Evolutionary conservation across 305 asterid genomes (phyloP).

Genomic region (Solanum hybrid): DNA sequence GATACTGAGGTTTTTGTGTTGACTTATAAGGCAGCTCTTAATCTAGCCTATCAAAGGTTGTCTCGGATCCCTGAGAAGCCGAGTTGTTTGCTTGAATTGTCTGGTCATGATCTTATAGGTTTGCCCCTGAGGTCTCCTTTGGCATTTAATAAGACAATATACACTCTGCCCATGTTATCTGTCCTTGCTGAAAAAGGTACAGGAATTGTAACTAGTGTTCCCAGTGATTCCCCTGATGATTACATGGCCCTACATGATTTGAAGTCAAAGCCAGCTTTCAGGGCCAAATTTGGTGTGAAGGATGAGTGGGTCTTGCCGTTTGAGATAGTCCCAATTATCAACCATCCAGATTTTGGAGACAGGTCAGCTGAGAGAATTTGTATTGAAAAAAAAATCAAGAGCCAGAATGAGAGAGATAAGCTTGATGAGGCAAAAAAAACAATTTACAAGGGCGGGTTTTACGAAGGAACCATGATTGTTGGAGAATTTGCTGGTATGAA

Average conservation of each 20-base stretch:
- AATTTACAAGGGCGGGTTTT: conserved; percentile 84
- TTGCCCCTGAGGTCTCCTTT: conserved; percentile 69
- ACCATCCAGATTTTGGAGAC: conserved; percentile 89
- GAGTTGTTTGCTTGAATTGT: conserved; percentile 67
- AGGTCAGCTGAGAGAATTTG: conserved; percentile 86
- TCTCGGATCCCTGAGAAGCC: conserved; percentile 70
- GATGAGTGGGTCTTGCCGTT: conserved; percentile 92
- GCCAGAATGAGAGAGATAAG: conserved; percentile 87
- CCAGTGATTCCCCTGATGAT: conserved; percentile 94
- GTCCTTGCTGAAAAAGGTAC: conserved; percentile 92
- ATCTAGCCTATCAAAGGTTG: conserved; percentile 77
- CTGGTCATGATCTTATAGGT: conserved; percentile 83
- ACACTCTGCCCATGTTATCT: conserved; percentile 78
- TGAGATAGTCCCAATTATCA: conserved; percentile 78
- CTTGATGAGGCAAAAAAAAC: conserved; percentile 90
- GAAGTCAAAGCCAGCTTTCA: conserved; percentile 66
- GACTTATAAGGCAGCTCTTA: conserved; percentile 70
- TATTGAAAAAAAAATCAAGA: conserved; percentile 69
- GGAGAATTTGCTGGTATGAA: conserved; percentile 71
- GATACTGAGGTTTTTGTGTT: conserved; percentile 70
- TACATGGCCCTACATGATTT: conserved; percentile 84
- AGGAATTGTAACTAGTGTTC: conserved; percentile 92
- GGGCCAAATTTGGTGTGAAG: conserved; percentile 80
- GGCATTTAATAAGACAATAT: conserved; percentile 60
- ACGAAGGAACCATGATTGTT: conserved; percentile 72